phyloP scores from a whole-genome alignment of 2,329 filamentous ascomycete species.

The Fusarium heterosporum region DNA sequence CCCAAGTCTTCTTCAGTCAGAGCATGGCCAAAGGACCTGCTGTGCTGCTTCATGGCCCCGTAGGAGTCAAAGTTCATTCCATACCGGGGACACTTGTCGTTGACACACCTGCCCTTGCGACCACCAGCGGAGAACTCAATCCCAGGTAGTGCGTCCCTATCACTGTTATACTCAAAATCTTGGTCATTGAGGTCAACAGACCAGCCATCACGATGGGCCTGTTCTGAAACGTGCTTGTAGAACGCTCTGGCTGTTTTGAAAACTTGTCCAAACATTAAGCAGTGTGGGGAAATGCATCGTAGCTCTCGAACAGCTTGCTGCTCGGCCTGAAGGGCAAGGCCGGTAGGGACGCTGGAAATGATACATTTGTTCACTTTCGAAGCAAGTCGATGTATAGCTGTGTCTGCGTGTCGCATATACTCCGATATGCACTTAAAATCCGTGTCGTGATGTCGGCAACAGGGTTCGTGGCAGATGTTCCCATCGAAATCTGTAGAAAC shows the following conservation, averaged over 20 bases:
- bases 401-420: constrained; percentile 27
- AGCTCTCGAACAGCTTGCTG: constrained; percentile 35
- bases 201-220: constrained; percentile 15
- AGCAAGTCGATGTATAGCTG: constrained; percentile 27
- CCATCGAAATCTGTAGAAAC: neutral
- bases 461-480: constrained; percentile 30
- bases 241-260: constrained; percentile 18
- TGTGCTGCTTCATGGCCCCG: constrained; percentile 13
- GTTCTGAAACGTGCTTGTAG: constrained; percentile 24
- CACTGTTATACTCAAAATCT: neutral
- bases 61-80: constrained; percentile 2
- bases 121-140: constrained; percentile 5
- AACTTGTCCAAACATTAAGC: constrained; percentile 6
- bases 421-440: constrained; percentile 39
- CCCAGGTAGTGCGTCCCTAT: neutral
- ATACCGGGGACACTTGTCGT: constrained; percentile 16
- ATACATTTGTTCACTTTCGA: constrained; percentile 20
- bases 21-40: constrained; percentile 10
- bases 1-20: neutral
- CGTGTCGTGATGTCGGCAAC: constrained; percentile 27
- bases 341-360: neutral
- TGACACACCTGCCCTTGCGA: constrained; percentile 12
- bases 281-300: constrained; percentile 32
- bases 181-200: neutral
- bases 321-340: constrained; percentile 16